Evolutionary conservation across 371 early-diverging fungal genomes (phyloP), one percentile per base, ranked within the genome.

Genomic region (Syncephalastrum racemosum): DNA sequence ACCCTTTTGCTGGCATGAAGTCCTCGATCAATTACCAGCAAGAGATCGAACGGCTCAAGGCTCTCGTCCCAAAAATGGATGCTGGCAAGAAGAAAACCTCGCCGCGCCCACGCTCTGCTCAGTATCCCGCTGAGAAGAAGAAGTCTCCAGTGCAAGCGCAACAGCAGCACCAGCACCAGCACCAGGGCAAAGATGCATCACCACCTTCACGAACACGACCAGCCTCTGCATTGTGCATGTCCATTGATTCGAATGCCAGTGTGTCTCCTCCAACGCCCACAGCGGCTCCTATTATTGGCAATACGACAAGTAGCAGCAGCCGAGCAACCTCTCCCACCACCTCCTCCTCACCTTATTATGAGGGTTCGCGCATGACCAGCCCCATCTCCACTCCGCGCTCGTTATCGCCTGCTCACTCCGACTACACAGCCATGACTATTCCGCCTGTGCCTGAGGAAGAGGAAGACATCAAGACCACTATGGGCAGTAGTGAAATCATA

Each of bases 1-100:
- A 77, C 46, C 78, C 78, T 13, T 77, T 77, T 68, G 75, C 78
- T 20, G 78, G 78, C 22, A 77, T 77, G 78, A 77, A 74, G 4
- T 57, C 74, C 0, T 66, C 62, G 18, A 63, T 77, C 20, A 66
- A 74, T 47, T 77, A 77, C 44, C 67, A 77, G 42, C 64, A 66
- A 40, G 78, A 77, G 51, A 77, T 77, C 24, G 78, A 77, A 57
- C 66, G 75, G 22, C 54, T 77, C 40, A 77, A 77, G 45, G 65
- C 73, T 25, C 50, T 79, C 18, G 75, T 79, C 12, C 74, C 72
- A 4, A 71, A 73, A 45, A 67, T 66, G 12, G 64, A 64, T 48
- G 19, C 47, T 14, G 62, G 63, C 45, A 64, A 45, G 58, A 60
- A 36, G 40, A 46, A 47, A n/a, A 46, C 31, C 2, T 46, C 56